These are phyloP conservation scores for Potentilla sterilis DNA, from an alignment of 306 rosid genomes.

Conservation along the genomic window DNA sequence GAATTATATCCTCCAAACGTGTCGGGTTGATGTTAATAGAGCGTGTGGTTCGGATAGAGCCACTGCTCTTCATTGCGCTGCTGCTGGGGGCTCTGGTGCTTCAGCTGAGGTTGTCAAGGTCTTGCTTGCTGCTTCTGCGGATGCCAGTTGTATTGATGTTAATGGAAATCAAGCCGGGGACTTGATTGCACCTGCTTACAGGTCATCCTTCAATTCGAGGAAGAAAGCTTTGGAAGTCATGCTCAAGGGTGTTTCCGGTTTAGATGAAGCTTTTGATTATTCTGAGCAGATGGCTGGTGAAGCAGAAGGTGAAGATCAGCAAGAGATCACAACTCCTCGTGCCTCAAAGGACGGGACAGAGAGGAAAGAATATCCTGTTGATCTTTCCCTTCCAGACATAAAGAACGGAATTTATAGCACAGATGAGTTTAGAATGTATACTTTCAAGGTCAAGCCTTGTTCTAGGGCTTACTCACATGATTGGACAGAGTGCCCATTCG, in stretches of 20 bases:
- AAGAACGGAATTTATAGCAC: constrained; percentile 76
- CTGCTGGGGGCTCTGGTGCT: constrained; percentile 57
- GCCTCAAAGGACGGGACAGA: constrained; percentile 46
- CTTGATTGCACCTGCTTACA: constrained; percentile 34
- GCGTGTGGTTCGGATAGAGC: constrained; percentile 60
- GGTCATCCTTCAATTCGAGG: constrained; percentile 34
- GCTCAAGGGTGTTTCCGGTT: constrained; percentile 37
- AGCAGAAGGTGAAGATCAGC: constrained; percentile 31
- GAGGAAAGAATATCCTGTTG: constrained; percentile 68
- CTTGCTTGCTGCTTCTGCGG: constrained; percentile 67
- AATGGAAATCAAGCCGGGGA: constrained; percentile 50
- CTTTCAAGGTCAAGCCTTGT: constrained; percentile 84
- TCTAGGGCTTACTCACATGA: constrained; percentile 95
- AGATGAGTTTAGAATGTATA: constrained; percentile 87
- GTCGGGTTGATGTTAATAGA: constrained; percentile 58
- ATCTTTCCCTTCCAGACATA: constrained; percentile 83
- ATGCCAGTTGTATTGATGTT: constrained; percentile 50
- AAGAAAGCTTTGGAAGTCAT: constrained; percentile 43
- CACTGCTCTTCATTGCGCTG: constrained; percentile 84
- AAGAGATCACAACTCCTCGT: constrained; percentile 33
- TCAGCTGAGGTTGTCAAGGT: constrained; percentile 59
- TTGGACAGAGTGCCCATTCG: constrained; percentile 95
- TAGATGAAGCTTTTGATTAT: constrained; percentile 27
- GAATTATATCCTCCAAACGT: constrained; percentile 49
- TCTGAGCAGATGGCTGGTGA: constrained; percentile 32